Base-by-base conservation (phyloP, 2,329 filamentous ascomycete genomes). In the Trichothecium sympodiale region DNA sequence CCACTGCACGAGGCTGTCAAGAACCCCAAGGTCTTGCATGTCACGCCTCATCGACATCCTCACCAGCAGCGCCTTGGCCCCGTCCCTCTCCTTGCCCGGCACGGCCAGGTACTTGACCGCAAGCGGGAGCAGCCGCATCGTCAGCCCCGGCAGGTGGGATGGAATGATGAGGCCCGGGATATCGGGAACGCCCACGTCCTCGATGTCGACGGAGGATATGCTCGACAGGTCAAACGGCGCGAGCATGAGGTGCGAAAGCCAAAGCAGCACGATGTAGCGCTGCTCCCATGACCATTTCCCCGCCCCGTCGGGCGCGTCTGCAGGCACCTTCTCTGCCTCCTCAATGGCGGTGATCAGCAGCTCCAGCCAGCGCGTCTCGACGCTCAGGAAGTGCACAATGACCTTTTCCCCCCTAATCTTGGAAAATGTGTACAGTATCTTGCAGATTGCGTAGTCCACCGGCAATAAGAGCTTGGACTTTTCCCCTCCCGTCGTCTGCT, bases 361-460 rank as follows among this genome's bases (percentile, higher is more conserved):
- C 53, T 94, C 88, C 12, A 98, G 71, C 50, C 88, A 81, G 49
- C 74, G 80, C 2, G 87, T 81, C 55, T 96, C 91, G 44, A 91
- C 94, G 53, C 83, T 89, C 44, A 98, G 65, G 52, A 96, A 95
- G 29, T 85, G 77, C 35, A 87, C 78, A 46, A 98, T 80, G 35
- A 98, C 81, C 57, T 96, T 96, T 53, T 91, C 80, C 17, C 91
- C 89, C 36, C 91, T 76, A 34, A 96, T 81, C 60, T 98, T 98
- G 68, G 87, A 95, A 41, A 98, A 81, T 0, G 80, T 81, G 54
- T 96, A 96, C 26, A 98, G 58, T 3, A 96, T 66, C 42, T 72
- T 75, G 54, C 81, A 85, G 37, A 94, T 77, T 4, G 85, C 87
- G 41, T 72, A 69, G 17, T 80, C 71, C 0, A 85, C 59, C 1